Conservation (phyloP, 2,329 filamentous ascomycete species). For the Penicillium sclerotigenum region DNA sequence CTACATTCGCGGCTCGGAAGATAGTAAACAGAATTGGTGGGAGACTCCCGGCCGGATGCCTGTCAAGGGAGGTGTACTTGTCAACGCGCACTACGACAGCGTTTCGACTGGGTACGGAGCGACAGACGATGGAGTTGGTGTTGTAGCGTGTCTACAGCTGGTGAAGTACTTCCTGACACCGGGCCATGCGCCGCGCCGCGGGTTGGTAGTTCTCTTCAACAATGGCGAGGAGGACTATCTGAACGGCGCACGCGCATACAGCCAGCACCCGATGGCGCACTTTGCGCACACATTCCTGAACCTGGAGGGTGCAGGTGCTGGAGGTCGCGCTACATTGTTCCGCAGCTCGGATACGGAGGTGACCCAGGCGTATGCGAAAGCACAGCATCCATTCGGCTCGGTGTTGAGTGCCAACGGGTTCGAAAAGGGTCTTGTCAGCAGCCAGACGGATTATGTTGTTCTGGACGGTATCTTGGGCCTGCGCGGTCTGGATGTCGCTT, state of each 20-base stretch:
- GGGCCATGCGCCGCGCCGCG: constrained; percentile 70
- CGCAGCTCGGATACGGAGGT: constrained; percentile 83
- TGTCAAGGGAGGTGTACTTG: constrained; percentile 72
- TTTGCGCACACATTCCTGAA: constrained; percentile 89
- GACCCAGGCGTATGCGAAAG: constrained; percentile 70
- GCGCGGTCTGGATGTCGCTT: constrained; percentile 87
- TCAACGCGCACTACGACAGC: constrained; percentile 94
- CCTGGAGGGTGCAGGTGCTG: constrained; percentile 89
- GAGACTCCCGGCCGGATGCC: constrained; percentile 48
- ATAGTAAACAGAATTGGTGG: constrained; percentile 74
- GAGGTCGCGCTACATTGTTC: constrained; percentile 83
- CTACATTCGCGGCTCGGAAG: constrained; percentile 79
- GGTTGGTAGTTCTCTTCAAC: constrained; percentile 83
- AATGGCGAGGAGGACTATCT: constrained; percentile 94
- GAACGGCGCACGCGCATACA: constrained; percentile 81
- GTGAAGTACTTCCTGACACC: constrained; percentile 78
- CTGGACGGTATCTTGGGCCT: constrained; percentile 75
- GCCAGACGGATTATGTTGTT: constrained; percentile 84
- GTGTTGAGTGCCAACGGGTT: constrained; percentile 84
- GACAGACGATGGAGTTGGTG: constrained; percentile 89
- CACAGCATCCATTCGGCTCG: constrained; percentile 74
- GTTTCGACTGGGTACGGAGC: constrained; percentile 90
- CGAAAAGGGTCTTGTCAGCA: constrained; percentile 70
- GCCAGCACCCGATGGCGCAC: constrained; percentile 73
- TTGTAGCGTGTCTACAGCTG: constrained; percentile 80